Evolutionary conservation across 176 grass and related monocot genomes (phyloP), one percentile per base, ranked within the genome.

Genomic region (Coix lacrymajobi): DNA sequence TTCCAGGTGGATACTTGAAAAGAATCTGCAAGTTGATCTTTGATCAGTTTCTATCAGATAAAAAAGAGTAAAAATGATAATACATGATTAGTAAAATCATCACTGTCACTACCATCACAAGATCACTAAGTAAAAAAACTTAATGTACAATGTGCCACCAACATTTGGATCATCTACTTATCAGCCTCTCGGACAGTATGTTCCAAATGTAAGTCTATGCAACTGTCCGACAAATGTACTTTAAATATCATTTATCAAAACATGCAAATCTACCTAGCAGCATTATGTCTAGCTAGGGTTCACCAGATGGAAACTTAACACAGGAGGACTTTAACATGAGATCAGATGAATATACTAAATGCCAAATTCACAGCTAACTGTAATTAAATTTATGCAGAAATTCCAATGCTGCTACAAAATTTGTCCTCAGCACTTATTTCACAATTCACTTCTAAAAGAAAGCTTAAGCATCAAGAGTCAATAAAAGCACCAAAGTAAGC

Each of bases 1-100:
- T 93, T 84, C 87, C 93, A 62, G 89, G 96, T 88, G 96, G 96
- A 81, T 99, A 99, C 66, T 96, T 96, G 70, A 96, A 99, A 90
- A 99, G 96, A 90, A 99, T 90, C 96, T 99, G 85, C 75, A 93
- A 63, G 81, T 60, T 74, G 54, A 54, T 74, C 31, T 73, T 66
- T 60, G 19, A 63, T 70, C 40, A 87, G 54, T 15, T 73, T 44
- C 73, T 75, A 70, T 78, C 31, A 61, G 38, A 84, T 37, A 77
- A 75, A 78, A 34, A 70, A 8, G 10, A 22, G 72, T 58, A 84
- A 58, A 26, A 70, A 63, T 13, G 37, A 26, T 61, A 10, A 77
- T 64, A 75, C 1, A 73, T 58, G 46, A 58, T 66, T 8, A 16
- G 20, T 51, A 57, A n/a, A 25, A 25, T 57, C 10, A 34, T 26